A percentile compares a stretch with the other conserved stretches of the same genome.
phyloP scores from a whole-genome alignment of 73 alveolate species.

The Tetrahymena thermophila region DNA sequence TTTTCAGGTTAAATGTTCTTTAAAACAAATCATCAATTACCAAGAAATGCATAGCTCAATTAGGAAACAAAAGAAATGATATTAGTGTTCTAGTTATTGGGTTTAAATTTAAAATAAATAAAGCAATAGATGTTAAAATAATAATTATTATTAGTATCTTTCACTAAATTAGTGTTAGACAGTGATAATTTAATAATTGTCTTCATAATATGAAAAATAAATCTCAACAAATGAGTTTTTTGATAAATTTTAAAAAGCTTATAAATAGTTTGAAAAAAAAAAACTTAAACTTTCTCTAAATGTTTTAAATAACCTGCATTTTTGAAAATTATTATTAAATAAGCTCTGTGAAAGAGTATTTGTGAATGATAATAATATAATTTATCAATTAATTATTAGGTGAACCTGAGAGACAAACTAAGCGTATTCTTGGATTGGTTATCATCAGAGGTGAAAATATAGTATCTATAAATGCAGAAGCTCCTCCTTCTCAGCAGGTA shows the following conservation, averaged over 20 bases:
- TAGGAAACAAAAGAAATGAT: not conserved
- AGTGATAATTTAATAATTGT: not conserved
- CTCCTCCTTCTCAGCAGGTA: slow-evolving; percentile 91
- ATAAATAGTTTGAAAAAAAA: not conserved
- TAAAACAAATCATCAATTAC: not conserved
- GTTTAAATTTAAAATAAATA: too few relatives aligned
- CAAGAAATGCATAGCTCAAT: not conserved
- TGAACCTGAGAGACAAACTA: slow-evolving; percentile 40
- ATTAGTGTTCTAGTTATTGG: not conserved
- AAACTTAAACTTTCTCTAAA: not conserved
- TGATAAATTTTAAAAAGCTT: not conserved
- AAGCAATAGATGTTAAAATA: not conserved
- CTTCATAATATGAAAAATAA: slow-evolving; percentile 14
- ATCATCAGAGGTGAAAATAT: slow-evolving; percentile 92
- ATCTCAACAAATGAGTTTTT: not conserved
- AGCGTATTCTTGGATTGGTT: slow-evolving; percentile 56
- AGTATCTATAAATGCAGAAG: slow-evolving; percentile 96
- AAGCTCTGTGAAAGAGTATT: too few relatives aligned
- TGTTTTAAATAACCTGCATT: too few relatives aligned
- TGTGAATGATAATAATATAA: too few relatives aligned
- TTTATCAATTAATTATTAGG: not conserved
- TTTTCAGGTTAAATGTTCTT: not conserved
- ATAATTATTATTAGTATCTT: not conserved
- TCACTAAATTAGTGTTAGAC: not conserved
- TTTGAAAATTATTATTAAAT: too few relatives aligned